Evolutionary conservation across 139 green algal genomes (phyloP), one percentile per base, ranked within the genome.

Genomic region (Volvox reticuliferus): DNA sequence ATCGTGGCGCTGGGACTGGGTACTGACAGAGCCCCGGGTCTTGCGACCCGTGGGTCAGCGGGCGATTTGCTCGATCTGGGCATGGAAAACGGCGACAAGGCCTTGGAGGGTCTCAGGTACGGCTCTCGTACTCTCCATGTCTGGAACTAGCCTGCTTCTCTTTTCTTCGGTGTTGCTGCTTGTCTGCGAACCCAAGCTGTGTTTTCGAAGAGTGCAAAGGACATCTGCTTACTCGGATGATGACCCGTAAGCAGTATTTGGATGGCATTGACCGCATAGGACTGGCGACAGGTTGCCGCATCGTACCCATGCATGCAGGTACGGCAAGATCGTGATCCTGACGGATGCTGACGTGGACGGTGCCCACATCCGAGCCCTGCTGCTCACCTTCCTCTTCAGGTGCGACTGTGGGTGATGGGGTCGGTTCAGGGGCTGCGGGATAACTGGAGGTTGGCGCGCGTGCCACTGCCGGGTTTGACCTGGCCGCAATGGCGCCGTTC

Each of bases 271-370:
- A 55, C 5, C 9, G 44, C 44, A 55, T 9, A 55, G 44, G 44
- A 55, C 44, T 5, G 44, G 44, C 44, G 44, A 55, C 44, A 5
- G 21, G 16, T 28, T 73, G 12, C 65, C 65, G 65, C 24, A 73
- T 28, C 65, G 65, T 28, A 30, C 16, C 9, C 65, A 28, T 73
- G 24, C 65, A 55, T 73, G 65, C 87, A 91, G 97, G 33, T 98
- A 98, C 63, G 92, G 93, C 84, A 97, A 98, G 93, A 94, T 99
- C 22, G 97, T 99, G 79, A 95, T 99, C n/a, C 94, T 99, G 50
- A 99, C 98, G 18, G 98, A 99, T 92, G 98, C 98, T 62, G 98
- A 99, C 85, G 98, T 99, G 83, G 98, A 99, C 87, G 98, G 98
- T 30, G 97, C 98, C 17, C 98, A 99, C 96, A 99, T 99, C 91